Conservation (phyloP, 1,139 yeast genomes). For the Sugiyamaella grinbergsii region DNA sequence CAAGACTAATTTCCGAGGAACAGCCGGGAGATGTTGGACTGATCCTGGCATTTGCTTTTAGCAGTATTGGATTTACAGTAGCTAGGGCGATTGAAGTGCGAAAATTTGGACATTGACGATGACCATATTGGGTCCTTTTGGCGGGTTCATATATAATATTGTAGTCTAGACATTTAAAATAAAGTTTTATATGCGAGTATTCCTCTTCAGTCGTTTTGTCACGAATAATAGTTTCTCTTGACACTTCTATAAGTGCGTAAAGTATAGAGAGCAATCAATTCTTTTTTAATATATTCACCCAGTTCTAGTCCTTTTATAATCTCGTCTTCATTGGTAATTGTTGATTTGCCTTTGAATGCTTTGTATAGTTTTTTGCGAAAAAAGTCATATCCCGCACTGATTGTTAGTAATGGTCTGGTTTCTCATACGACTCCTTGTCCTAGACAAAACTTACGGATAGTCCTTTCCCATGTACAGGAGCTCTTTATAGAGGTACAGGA, state of each 20-base stretch:
- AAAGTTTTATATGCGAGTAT: too few species aligned
- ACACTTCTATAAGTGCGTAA: constrained; percentile 42
- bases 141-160: not conserved
- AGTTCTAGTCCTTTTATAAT: constrained; percentile 38
- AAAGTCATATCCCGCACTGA: constrained; percentile 38
- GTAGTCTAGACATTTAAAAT: too few species aligned
- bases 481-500: constrained; percentile 43
- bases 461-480: constrained; percentile 44
- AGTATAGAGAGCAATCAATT: constrained; percentile 41
- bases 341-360: constrained; percentile 38
- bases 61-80: constrained; percentile 17
- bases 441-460: constrained; percentile 38
- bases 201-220: too few species aligned
- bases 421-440: too few species aligned
- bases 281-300: constrained; percentile 45
- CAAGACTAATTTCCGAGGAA: constrained; percentile 51
- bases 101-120: constrained; percentile 12
- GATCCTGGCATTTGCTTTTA: constrained; percentile 74
- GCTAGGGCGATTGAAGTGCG: constrained; percentile 15
- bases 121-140: not conserved
- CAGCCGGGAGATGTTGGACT: constrained; percentile 78
- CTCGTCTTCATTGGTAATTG: constrained; percentile 32
- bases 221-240: constrained; percentile 39
- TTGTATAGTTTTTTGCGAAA: constrained; percentile 36
- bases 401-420: constrained; percentile 4